These are phyloP conservation scores for Coemansia sp. DNA, from an alignment of 192 early-diverging fungal species.

Conservation along the genomic window DNA sequence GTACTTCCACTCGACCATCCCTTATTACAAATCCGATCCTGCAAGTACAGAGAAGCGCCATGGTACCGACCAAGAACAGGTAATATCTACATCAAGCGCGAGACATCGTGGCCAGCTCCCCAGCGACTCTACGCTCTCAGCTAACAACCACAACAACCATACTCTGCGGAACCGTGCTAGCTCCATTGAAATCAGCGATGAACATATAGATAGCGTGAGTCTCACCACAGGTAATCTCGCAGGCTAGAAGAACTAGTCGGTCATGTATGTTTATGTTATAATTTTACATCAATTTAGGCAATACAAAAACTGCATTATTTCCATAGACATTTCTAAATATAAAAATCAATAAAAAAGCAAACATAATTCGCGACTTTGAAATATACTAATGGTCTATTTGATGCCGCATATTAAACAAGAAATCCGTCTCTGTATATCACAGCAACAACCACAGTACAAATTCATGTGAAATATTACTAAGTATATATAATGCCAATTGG, in stretches of 20 bases:
- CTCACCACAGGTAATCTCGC: constrained; percentile 34
- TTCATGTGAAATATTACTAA: no score
- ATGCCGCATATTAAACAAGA: no score
- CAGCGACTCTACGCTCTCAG: constrained; percentile 20
- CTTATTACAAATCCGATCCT: constrained; percentile 31
- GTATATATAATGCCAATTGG: no score
- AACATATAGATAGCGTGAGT: constrained; percentile 17
- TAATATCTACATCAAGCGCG: neutral
- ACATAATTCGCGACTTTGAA: no score
- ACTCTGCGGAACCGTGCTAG: neutral
- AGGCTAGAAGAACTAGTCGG: constrained; percentile 9
- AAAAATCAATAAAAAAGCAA: no score
- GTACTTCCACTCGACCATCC: constrained; percentile 35
- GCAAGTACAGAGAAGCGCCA: neutral
- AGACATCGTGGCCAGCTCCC: neutral
- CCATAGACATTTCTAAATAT: no score
- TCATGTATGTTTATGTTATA: neutral
- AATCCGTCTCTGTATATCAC: no score
- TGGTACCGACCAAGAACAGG: constrained; percentile 5
- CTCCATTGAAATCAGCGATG: constrained; percentile 23
- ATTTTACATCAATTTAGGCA: no score
- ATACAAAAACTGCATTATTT: no score
- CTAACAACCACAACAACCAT: neutral
- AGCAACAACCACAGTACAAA: no score
- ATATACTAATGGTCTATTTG: no score